Evolutionary conservation across 192 early-diverging fungal genomes (phyloP), one percentile per base, ranked within the genome.

Genomic region (Podila horticola): DNA sequence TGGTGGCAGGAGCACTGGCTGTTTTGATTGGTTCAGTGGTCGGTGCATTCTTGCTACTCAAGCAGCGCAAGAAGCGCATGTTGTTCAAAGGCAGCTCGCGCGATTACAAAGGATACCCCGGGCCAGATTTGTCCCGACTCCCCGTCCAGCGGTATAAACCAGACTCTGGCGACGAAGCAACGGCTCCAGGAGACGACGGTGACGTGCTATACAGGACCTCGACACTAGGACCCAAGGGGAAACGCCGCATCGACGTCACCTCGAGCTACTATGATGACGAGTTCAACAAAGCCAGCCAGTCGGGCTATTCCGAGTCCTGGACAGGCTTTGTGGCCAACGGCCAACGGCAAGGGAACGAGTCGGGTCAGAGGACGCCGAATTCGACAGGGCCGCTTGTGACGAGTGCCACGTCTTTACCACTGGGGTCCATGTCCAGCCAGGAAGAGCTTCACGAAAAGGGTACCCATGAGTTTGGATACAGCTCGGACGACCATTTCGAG

Each of bases 51-150:
- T 48, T 81, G 45, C 20, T 81, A 29, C 28, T 81, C 48, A 81
- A 73, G 57, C 65, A 81, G 33, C 77, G 77, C 6, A 64, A 64
- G 6, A 81, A 81, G 28, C 65, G 77, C 2, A 48, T 81, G 71
- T 69, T 81, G 77, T 60, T 73, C n/a, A 51, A 58, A 2, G 71
- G 77, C 8, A n/a, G 67, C 26, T 19, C 62, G 11, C 10, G 75
- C n/a, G 41, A 36, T 28, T 58, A 72, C 41, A 64, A 63, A 31
- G 77, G 71, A 34, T 81, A 81, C 34, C 77, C 77, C 1, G 77
- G 69, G 20, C 71, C 63, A 5, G 74, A 76, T 22, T 36, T 66
- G 22, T 61, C 59, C 6, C 59, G 59, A 13, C 59, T 33, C 52
- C 52, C 52, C 3, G 11, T 55, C 52, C 52, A 55, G 24, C 52